Conservation (phyloP, 2,329 filamentous ascomycete species). For the Sordariomycetes sp. region DNA sequence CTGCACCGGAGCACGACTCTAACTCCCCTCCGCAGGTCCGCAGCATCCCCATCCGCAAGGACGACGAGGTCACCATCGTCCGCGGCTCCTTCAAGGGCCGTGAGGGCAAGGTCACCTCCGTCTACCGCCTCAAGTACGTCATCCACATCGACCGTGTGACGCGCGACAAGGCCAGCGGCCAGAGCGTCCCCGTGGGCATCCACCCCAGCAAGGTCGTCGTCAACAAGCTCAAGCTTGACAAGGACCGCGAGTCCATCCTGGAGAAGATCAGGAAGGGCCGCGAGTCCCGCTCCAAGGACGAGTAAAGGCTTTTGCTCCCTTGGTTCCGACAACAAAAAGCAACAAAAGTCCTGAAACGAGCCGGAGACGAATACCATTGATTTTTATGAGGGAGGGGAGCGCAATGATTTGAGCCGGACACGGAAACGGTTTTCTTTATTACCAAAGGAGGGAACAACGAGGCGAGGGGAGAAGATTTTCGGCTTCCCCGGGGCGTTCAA, state of each 20-base stretch:
- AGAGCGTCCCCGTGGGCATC: constrained; percentile 88
- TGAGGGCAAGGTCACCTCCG: constrained; percentile 95
- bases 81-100: constrained; percentile 94
- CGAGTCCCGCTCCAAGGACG: constrained; percentile 64
- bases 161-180: constrained; percentile 95
- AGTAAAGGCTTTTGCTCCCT: constrained; percentile 17
- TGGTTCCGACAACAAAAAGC: constrained; percentile 4
- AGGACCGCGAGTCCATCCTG: constrained; percentile 83
- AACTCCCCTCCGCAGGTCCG: constrained; percentile 52
- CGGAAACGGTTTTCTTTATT: background rate
- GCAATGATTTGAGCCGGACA: constrained; percentile 2
- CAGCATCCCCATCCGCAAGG: constrained; percentile 94
- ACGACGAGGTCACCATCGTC: constrained; percentile 88
- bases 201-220: constrained; percentile 96
- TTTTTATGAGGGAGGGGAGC: background rate
- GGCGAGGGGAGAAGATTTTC: background rate
- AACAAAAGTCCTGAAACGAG: constrained; percentile 4
- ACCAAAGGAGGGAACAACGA: background rate
- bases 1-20: background rate
- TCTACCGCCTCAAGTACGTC: constrained; percentile 97
- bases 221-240: constrained; percentile 97
- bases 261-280: constrained; percentile 75
- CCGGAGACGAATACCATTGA: constrained; percentile 4
- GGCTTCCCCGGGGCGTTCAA: constrained; percentile 1
- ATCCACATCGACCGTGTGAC: constrained; percentile 95